Evolutionary conservation across 192 early-diverging fungal genomes (phyloP).

Genomic region (Physocladia obscura): DNA sequence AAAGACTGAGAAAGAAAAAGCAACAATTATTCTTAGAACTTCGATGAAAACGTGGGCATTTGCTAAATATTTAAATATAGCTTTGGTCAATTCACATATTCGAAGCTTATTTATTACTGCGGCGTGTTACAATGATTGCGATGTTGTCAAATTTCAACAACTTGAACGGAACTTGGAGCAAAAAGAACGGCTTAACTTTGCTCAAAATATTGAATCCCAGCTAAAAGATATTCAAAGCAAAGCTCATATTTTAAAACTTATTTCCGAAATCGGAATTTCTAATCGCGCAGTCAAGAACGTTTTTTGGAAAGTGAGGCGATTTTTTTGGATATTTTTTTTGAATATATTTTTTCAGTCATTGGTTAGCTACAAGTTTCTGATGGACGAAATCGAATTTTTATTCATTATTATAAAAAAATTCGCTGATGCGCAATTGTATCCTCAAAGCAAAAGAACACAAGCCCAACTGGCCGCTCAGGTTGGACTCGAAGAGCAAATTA

Average conservation of each 20-base stretch:
- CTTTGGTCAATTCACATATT: constrained; percentile 19
- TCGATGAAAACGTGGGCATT: constrained; percentile 2
- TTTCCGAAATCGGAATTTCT: neutral
- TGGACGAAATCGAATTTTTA: constrained; percentile 15
- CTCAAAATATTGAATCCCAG: neutral
- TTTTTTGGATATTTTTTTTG: neutral
- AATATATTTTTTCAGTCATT: neutral
- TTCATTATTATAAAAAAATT: constrained; percentile 12
- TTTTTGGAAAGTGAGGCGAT: constrained; percentile 21
- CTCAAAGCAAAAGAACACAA: neutral
- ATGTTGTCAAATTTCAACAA: neutral
- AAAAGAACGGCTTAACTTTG: neutral
- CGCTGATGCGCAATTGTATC: neutral
- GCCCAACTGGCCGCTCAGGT: constrained; percentile 8
- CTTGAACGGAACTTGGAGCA: neutral
- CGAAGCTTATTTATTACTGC: constrained; percentile 2
- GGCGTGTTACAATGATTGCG: constrained; percentile 1
- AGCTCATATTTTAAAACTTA: neutral
- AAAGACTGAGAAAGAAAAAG: neutral
- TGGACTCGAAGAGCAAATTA: neutral
- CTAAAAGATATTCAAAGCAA: constrained; percentile 12
- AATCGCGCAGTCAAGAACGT: constrained; percentile 24
- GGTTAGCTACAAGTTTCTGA: neutral
- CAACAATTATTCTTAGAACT: neutral
- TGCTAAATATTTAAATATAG: neutral